Evolutionary conservation across 768 basidiomycete genomes (phyloP).

Genomic region (Leccinellum albellum): DNA sequence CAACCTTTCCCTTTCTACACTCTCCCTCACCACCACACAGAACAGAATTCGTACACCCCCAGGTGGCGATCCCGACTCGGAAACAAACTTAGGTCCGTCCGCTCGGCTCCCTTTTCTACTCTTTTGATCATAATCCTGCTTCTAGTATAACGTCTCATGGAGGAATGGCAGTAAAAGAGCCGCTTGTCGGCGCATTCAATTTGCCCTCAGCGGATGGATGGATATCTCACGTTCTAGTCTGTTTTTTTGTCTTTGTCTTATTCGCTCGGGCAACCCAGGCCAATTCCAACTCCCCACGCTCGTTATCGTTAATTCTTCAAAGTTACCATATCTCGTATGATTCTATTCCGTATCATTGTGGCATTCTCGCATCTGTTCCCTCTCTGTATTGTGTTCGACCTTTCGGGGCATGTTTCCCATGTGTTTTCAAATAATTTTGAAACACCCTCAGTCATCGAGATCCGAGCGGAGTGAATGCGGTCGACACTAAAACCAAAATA

Average conservation of each 20-base stretch:
- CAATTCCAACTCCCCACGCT: conserved; percentile 3
- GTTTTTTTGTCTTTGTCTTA: neutral
- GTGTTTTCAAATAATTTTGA: neutral
- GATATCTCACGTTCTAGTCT: neutral
- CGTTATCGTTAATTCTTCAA: neutral
- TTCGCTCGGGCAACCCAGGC: neutral
- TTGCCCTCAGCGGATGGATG: neutral
- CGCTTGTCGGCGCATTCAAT: neutral
- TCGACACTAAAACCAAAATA: neutral
- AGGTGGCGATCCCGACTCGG: too few relatives aligned
- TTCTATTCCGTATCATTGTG: neutral
- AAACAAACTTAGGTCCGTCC: neutral
- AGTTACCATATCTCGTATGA: neutral
- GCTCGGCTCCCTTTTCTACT: neutral
- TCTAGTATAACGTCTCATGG: neutral
- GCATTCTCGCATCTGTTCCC: too few relatives aligned
- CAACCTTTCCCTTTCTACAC: neutral
- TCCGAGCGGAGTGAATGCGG: neutral
- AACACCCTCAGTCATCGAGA: neutral
- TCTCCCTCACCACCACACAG: neutral
- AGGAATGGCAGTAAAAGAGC: neutral
- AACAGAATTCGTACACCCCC: neutral
- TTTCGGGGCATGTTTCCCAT: neutral
- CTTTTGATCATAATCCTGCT: neutral
- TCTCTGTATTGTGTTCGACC: neutral